Conservation (phyloP, 352 stramenopile species). For the Elongisporangium undulatum region DNA sequence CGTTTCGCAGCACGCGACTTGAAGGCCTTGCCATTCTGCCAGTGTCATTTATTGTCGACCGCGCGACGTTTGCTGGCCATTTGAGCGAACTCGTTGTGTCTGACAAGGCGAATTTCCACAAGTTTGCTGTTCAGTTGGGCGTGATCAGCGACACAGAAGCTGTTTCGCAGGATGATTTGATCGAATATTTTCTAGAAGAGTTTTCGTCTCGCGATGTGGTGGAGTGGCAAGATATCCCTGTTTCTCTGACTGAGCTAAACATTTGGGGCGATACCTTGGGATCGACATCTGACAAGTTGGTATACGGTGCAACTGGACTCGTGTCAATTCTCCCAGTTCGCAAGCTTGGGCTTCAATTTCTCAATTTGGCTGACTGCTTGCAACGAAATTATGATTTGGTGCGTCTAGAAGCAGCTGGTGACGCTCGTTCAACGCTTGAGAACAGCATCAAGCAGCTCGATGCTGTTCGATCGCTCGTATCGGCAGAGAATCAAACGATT, state of each 20-base stretch:
- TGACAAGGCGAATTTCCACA: slow-evolving; percentile 25
- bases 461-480: slow-evolving; percentile 35
- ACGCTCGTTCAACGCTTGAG: slow-evolving; percentile 85
- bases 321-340: slow-evolving; percentile 79
- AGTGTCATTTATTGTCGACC: slow-evolving; percentile 41
- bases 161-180: slow-evolving; percentile 33
- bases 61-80: slow-evolving; percentile 33
- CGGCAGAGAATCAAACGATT: slow-evolving; percentile 36
- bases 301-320: slow-evolving; percentile 43
- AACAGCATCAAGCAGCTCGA: slow-evolving; percentile 75
- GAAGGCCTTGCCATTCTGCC: slow-evolving; percentile 60
- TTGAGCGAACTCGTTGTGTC: slow-evolving; percentile 25
- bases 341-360: slow-evolving; percentile 95
- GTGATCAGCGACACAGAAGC: slow-evolving; percentile 28
- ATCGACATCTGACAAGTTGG: neutral
- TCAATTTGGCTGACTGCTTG: slow-evolving; percentile 94
- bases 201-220: slow-evolving; percentile 30
- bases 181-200: slow-evolving; percentile 53
- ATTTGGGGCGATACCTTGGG: slow-evolving; percentile 79
- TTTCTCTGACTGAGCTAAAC: slow-evolving; percentile 86
- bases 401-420: slow-evolving; percentile 85
- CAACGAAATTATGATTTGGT: slow-evolving; percentile 91
- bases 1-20: slow-evolving; percentile 35
- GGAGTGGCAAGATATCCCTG: slow-evolving; percentile 14
- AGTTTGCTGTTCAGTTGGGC: slow-evolving; percentile 39